These are phyloP conservation scores for Tuber melanosporum DNA, from an alignment of 495 filamentous ascomycete species.

Conservation along the genomic window DNA sequence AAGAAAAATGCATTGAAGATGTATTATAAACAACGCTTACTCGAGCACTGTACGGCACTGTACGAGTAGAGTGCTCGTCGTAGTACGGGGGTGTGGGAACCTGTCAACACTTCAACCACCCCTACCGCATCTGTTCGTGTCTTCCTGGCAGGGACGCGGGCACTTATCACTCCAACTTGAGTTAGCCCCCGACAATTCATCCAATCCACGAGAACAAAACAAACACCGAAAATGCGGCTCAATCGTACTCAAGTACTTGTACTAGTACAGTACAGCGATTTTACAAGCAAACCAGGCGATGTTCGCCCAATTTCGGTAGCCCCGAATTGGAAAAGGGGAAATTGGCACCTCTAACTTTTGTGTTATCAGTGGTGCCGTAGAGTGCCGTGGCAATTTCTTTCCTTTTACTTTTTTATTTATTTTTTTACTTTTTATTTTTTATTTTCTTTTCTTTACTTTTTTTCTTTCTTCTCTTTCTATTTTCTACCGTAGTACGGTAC, in stretches of 20 bases:
- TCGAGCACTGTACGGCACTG: too few species aligned
- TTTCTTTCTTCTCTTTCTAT: too few species aligned
- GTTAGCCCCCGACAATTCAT: neutral
- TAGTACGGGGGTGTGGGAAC: neutral
- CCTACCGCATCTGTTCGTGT: neutral
- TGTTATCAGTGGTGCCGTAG: too few species aligned
- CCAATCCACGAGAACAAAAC: neutral
- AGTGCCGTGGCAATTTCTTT: neutral
- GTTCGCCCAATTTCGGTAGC: constrained; percentile 36
- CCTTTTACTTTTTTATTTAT: neutral
- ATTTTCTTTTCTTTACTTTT: neutral
- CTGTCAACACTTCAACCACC: neutral
- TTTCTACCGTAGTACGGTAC: neutral
- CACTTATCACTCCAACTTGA: neutral
- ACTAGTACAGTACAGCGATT: too few species aligned
- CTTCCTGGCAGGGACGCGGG: neutral
- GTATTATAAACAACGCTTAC: neutral
- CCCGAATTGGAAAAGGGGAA: neutral
- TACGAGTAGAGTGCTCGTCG: too few species aligned
- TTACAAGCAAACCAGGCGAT: constrained; percentile 2
- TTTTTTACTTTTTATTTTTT: neutral
- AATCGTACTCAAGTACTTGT: neutral
- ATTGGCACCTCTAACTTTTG: neutral
- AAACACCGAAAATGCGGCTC: neutral
- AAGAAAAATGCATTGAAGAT: neutral